Evolutionary conservation across 305 asterid species (phyloP).

Genomic region (Solanum hybrid): DNA sequence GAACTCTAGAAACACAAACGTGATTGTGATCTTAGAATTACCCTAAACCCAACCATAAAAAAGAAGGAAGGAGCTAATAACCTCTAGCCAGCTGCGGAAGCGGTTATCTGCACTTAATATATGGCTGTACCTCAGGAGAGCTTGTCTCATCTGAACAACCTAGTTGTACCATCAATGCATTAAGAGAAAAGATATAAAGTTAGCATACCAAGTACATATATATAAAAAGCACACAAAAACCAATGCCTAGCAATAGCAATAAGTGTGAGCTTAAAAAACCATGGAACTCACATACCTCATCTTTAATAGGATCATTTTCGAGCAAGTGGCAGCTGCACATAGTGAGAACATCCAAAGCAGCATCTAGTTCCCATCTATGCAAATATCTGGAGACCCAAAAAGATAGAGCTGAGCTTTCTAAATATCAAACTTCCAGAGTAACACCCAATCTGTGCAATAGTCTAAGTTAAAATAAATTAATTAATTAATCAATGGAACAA

Average conservation of each 20-base stretch:
- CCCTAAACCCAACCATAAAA: not conserved
- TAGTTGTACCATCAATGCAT: conserved; percentile 16
- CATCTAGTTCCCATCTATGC: conserved; percentile 85
- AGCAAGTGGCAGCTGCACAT: conserved; percentile 92
- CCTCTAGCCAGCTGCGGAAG: conserved; percentile 96
- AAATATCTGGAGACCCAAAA: conserved; percentile 44
- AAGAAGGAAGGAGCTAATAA: conserved; percentile 17
- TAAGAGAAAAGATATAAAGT: not conserved
- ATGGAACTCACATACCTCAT: conserved; percentile 45
- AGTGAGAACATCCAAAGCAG: conserved; percentile 91
- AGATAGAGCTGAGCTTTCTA: not conserved
- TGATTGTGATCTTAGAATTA: not conserved
- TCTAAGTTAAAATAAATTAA: not conserved
- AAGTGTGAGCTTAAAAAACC: not conserved
- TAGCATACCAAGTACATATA: not conserved
- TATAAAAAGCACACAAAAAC: not conserved
- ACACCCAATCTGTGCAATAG: not conserved
- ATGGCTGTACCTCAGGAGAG: conserved; percentile 78
- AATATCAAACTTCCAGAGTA: not conserved
- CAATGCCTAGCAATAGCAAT: not conserved
- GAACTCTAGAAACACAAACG: not conserved
- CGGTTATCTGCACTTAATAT: conserved; percentile 90
- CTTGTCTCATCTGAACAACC: conserved; percentile 83
- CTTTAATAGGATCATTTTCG: conserved; percentile 53
- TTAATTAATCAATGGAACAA: not conserved